Evolutionary conservation across 2,329 filamentous ascomycete species (phyloP).

Genomic region (Trichocomaceae sp.): DNA sequence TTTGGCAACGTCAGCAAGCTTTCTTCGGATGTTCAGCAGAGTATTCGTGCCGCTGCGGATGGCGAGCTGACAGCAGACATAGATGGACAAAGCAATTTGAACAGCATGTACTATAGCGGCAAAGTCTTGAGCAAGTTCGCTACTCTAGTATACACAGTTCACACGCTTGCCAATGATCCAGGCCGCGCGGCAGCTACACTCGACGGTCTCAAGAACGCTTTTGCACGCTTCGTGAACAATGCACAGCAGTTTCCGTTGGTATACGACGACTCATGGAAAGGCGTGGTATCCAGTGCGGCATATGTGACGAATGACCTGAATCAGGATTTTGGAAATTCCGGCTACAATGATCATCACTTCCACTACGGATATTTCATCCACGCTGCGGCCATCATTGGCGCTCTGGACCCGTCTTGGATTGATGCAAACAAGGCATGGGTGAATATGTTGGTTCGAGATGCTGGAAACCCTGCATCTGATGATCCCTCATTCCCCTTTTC

Average conservation of each 20-base stretch:
- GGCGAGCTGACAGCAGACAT: slow-evolving; percentile 73
- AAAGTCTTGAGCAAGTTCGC: slow-evolving; percentile 79
- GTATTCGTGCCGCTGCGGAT: slow-evolving; percentile 58
- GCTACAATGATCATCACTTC: slow-evolving; percentile 62
- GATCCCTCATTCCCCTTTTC: slow-evolving; percentile 76
- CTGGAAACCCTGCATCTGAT: slow-evolving; percentile 63
- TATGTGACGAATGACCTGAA: slow-evolving; percentile 63
- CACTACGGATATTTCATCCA: slow-evolving; percentile 82
- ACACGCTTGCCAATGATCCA: slow-evolving; percentile 56
- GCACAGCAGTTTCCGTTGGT: slow-evolving; percentile 56
- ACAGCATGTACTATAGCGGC: slow-evolving; percentile 91
- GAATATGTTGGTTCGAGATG: slow-evolving; percentile 76
- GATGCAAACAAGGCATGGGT: slow-evolving; percentile 68
- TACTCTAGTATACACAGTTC: slow-evolving; percentile 57
- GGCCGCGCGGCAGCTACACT: slow-evolving; percentile 54
- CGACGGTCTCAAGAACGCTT: slow-evolving; percentile 57
- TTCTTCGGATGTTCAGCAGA: slow-evolving; percentile 47
- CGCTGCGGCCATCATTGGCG: slow-evolving; percentile 72
- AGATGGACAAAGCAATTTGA: slow-evolving; percentile 61
- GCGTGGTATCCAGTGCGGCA: slow-evolving; percentile 68
- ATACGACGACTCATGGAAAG: slow-evolving; percentile 63
- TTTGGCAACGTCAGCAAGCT: slow-evolving; percentile 34
- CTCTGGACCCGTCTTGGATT: slow-evolving; percentile 71
- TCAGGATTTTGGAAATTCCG: slow-evolving; percentile 81
- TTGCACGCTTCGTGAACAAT: slow-evolving; percentile 61